Percentiles rank a stretch among this genome's conserved stretches.
phyloP scores from a whole-genome alignment of 106 monocot species.

The Ottelia alismoides region DNA sequence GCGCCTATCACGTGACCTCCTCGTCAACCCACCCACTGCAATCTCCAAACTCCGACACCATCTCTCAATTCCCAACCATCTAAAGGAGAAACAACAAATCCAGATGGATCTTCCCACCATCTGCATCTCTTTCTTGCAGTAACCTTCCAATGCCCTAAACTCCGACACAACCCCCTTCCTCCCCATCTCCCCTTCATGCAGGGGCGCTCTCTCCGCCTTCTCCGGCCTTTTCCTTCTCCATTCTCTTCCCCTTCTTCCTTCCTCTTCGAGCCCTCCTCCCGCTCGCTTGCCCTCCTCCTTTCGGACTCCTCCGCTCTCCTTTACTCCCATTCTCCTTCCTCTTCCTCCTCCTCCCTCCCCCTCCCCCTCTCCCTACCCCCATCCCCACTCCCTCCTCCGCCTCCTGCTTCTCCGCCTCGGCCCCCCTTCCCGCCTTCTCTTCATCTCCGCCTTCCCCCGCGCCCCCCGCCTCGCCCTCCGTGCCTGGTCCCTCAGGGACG shows the following conservation, averaged over 20 bases:
- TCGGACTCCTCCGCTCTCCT: constrained; percentile 46
- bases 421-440: constrained; percentile 31
- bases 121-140: too few relatives aligned
- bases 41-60: too few relatives aligned
- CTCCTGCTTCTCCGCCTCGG: too few relatives aligned
- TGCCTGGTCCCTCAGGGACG: constrained; percentile 15
- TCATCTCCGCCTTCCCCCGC: constrained; percentile 23
- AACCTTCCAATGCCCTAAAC: too few relatives aligned
- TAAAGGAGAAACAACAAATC: too few relatives aligned
- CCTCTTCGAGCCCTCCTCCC: constrained; percentile 18
- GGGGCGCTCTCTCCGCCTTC: constrained; percentile 1
- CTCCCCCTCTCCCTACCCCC: constrained; percentile 15
- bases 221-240: constrained; percentile 1
- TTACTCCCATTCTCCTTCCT: too few relatives aligned
- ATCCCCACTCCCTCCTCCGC: constrained; percentile 22
- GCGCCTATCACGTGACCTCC: too few relatives aligned
- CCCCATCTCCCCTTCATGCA: too few relatives aligned
- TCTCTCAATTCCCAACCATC: too few relatives aligned
- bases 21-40: too few relatives aligned
- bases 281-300: constrained; percentile 35
- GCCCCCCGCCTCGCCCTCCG: constrained; percentile 17
- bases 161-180: too few relatives aligned
- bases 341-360: neutral
- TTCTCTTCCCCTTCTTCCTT: constrained; percentile 9
- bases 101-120: too few relatives aligned